Evolutionary conservation across 2,329 filamentous ascomycete species (phyloP).

Genomic region (Aciculosporium take): DNA sequence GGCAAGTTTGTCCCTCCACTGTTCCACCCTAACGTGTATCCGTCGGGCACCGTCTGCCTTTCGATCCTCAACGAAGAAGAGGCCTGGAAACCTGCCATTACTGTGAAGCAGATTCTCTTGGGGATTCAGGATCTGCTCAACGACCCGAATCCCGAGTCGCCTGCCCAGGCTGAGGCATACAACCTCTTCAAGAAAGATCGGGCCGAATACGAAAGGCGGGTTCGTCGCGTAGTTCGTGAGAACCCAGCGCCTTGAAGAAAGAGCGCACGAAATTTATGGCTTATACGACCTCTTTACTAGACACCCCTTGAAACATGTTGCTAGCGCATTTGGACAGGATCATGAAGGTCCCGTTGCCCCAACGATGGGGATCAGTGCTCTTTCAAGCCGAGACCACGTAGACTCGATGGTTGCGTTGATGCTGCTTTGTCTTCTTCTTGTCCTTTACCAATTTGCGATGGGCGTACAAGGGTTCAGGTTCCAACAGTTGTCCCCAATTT

Average conservation of each 20-base stretch:
- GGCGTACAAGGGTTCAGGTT: slow-evolving; percentile 4
- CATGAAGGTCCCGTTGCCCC: slow-evolving; percentile 11
- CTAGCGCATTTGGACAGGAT: slow-evolving; percentile 16
- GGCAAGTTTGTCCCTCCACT: slow-evolving; percentile 94
- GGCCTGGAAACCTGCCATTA: slow-evolving; percentile 96
- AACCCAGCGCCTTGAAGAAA: slow-evolving; percentile 57
- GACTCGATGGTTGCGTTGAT: slow-evolving; percentile 5
- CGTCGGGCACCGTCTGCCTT: slow-evolving; percentile 91
- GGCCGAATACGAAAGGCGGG: slow-evolving; percentile 73
- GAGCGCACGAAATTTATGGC: slow-evolving; percentile 7
- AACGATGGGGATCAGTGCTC: slow-evolving; percentile 10
- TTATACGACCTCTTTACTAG: not conserved
- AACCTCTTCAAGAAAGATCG: slow-evolving; percentile 90
- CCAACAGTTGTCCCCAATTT: not conserved
- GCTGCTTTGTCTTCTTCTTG: slow-evolving; percentile 8
- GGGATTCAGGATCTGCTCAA: slow-evolving; percentile 93
- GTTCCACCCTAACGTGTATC: slow-evolving; percentile 98
- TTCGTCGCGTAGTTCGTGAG: slow-evolving; percentile 75
- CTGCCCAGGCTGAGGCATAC: slow-evolving; percentile 93
- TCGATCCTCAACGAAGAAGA: slow-evolving; percentile 98
- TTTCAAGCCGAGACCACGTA: not conserved
- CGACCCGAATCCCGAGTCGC: slow-evolving; percentile 92
- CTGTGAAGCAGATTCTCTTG: slow-evolving; percentile 91
- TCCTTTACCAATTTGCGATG: slow-evolving; percentile 5
- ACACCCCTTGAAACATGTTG: slow-evolving; percentile 11